Conservation (phyloP, 495 filamentous ascomycete genomes). For the Talaromyces proteolyticus region DNA sequence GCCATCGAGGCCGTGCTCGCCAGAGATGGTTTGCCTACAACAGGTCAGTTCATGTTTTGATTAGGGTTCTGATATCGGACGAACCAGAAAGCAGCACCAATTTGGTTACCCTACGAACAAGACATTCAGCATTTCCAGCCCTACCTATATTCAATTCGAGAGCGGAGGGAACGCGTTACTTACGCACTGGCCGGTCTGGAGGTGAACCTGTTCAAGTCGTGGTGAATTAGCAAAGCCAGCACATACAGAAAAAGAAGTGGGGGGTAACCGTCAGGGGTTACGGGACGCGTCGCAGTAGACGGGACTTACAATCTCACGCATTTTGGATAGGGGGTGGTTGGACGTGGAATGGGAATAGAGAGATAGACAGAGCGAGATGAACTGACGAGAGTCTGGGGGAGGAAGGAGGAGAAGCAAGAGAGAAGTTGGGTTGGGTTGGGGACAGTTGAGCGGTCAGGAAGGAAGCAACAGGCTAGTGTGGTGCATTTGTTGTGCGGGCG, state of each 20-base stretch:
- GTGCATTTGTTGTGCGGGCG: background rate
- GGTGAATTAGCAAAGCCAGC: conserved; percentile 24
- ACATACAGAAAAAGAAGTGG: conserved; percentile 30
- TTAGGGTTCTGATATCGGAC: conserved; percentile 20
- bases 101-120: conserved; percentile 87
- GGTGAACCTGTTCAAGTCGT: conserved; percentile 66
- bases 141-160: too few species aligned
- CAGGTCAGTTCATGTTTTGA: conserved; percentile 20
- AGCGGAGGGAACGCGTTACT: too few species aligned
- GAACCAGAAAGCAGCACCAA: conserved; percentile 98
- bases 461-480: background rate
- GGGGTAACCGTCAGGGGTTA: conserved; percentile 38
- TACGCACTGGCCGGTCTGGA: conserved; percentile 99
- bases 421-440: background rate
- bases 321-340: conserved; percentile 46
- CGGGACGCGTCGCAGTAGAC: conserved; percentile 30
- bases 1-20: conserved; percentile 97
- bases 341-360: conserved; percentile 14
- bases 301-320: conserved; percentile 90
- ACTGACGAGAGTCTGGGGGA: conserved; percentile 14
- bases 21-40: conserved; percentile 87
- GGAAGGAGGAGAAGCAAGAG: conserved; percentile 15
- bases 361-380: conserved; percentile 15
- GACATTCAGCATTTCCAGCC: background rate
- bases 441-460: background rate